Base-by-base conservation (phyloP, 768 basidiomycete species). In the Dioszegia aurantiaca region DNA sequence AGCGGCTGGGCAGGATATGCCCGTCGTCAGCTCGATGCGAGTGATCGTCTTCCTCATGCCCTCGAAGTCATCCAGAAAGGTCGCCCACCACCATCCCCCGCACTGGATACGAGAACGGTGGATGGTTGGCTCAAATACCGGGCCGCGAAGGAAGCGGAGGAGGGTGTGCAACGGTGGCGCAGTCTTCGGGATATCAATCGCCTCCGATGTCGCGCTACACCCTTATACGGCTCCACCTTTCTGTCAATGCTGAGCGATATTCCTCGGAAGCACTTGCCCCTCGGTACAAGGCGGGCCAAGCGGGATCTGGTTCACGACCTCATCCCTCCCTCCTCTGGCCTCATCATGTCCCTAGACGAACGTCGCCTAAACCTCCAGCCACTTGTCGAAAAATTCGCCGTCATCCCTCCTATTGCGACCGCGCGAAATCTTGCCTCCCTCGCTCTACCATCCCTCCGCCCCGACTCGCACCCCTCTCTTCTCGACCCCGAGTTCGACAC, bases 401-500 rank as follows among this genome's bases (percentile, higher is more conserved):
- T 90, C 64, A 84, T 83, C 19, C 92, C 91, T 0, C 89, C 92
- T 0, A 68, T 84, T 1, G 89, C 82, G 0, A 85, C 92, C 16
- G 87, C 88, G 12, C 78, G 81, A 27, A 90, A 92, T 74, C 70
- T 95, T 48, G 83, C 89, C 1, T 78, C 77, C 1, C 78, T 87
- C 51, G 82, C 84, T 1, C 80, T 92, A 4, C 66, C 82, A 0
- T 83, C 82, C 6, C 62, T 78, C 16, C 47, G 16, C 19, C 63
- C 30, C 45, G 68, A 63, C 43, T 56, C 70, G 60, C 58, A 75
- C 66, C 65, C 64, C 41, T 68, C 60, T 53, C 77, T 64, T 64
- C 74, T 54, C 37, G 70, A 73, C 43, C 72, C 77, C 1, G 77
- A 78, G 16, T 88, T 91, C 67, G 90, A 92, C 68, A 77, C 78